Evolutionary conservation across 768 basidiomycete species (phyloP), one percentile per base, ranked within the genome.

Genomic region (Boletales sp.): DNA sequence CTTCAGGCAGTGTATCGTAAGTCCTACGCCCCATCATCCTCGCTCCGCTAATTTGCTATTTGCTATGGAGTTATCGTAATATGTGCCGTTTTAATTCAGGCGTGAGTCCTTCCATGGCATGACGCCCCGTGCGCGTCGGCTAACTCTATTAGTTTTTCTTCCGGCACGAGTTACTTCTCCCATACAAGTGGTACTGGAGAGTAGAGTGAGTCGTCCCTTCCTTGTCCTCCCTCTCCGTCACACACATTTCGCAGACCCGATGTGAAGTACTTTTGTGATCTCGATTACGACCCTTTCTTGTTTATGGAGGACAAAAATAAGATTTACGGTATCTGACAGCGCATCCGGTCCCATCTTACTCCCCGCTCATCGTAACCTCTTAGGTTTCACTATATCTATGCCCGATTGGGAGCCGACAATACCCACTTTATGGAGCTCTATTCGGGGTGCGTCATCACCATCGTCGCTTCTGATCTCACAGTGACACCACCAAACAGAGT

Each of bases 31-130:
- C 15, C 13, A 40, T 12, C 11, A 27, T 27, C 24, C 7, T 13
- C 9, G 13, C 27, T 49, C 27, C 18, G 51, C 7, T 12, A 12
- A 43, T 34, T 36, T 35, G 10, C 14, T 27, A 43, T 34, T 36
- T 35, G 10, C 14, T 27, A 40, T 19, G 8, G 32, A 77, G 72
- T n/a, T 86, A 88, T 56, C 76, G 84, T n/a, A 84, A 86, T 48
- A 87, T 88, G 86, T 87, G 86, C 62, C 74, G 86, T 34, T 88
- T 80, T 68, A 84, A 86, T 64, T 86, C 83, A 1, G 85, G 82
- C 2, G 82, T 83, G 55, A 52, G 78, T 32, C 36, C n/a, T 38
- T 38, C 11, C 32, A 35, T 27, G 3, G 5, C 24, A 3, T 27
- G 24, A 27, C 24, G 24, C 24, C 24, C 24, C 24, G 5, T 4